Percentiles rank a stretch among this genome's conserved stretches.
Evolutionary conservation across 2,329 filamentous ascomycete genomes (phyloP).

Genomic region (Zymoseptoria passerinii): DNA sequence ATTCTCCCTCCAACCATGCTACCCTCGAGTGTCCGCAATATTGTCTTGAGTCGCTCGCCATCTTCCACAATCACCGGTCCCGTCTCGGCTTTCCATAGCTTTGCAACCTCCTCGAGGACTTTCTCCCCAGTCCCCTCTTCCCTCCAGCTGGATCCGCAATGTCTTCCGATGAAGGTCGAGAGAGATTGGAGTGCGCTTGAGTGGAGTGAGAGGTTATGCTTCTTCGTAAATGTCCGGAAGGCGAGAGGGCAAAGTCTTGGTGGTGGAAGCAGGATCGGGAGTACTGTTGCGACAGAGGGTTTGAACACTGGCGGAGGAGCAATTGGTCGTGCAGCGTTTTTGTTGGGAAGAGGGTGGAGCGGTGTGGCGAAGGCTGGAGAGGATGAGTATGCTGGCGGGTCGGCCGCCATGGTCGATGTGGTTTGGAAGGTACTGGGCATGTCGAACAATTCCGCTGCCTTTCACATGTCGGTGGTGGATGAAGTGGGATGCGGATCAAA

Average conservation of each 20-base stretch:
- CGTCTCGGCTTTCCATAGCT: constrained; percentile 82
- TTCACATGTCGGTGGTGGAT: not conserved
- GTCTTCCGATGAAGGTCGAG: constrained; percentile 80
- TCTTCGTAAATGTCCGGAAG: constrained; percentile 94
- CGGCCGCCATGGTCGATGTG: not conserved
- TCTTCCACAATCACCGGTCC: constrained; percentile 90
- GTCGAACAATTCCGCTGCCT: not conserved
- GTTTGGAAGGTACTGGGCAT: not conserved
- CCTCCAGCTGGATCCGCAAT: constrained; percentile 93
- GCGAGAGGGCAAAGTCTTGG: constrained; percentile 81
- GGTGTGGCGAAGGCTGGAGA: constrained; percentile 88
- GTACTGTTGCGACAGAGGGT: constrained; percentile 52
- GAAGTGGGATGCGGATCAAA: not conserved
- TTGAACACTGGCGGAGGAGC: constrained; percentile 44
- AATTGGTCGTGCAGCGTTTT: constrained; percentile 30
- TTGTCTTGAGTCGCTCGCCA: constrained; percentile 60
- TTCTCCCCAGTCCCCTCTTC: constrained; percentile 89
- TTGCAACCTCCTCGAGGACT: constrained; percentile 83
- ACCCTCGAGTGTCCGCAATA: constrained; percentile 74
- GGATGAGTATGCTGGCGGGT: constrained; percentile 56
- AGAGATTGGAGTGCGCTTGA: constrained; percentile 78
- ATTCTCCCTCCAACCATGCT: constrained; percentile 82
- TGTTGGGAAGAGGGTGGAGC: constrained; percentile 56
- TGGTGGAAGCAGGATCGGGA: constrained; percentile 83
- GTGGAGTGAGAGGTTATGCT: constrained; percentile 86